Conservation (phyloP, 345 rosid species). For the Hibiscus syriacus region DNA sequence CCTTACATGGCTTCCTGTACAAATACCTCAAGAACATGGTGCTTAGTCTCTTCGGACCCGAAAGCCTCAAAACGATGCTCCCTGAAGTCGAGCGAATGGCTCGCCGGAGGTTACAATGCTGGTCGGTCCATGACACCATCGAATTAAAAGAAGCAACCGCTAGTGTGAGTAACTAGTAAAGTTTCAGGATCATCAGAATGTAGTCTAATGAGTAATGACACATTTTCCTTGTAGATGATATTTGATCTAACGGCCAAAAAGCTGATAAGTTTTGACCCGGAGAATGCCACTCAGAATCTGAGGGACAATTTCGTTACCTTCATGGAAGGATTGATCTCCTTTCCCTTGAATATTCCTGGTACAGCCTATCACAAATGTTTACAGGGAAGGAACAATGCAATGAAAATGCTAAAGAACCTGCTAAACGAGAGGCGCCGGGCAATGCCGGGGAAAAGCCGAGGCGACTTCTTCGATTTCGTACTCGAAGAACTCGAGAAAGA, state of each 20-base stretch:
- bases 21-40: slow-evolving; percentile 88
- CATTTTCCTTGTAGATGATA: slow-evolving; percentile 44
- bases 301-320: slow-evolving; percentile 79
- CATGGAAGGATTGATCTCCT: slow-evolving; percentile 84
- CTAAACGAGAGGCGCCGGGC: slow-evolving; percentile 64
- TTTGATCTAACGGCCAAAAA: slow-evolving; percentile 92
- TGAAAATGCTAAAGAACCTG: slow-evolving; percentile 68
- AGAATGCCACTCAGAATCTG: slow-evolving; percentile 60
- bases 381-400: slow-evolving; percentile 88
- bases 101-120: slow-evolving; percentile 33
- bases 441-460: slow-evolving; percentile 39
- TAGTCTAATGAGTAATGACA: slow-evolving; percentile 7
- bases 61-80: slow-evolving; percentile 71
- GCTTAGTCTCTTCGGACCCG: slow-evolving; percentile 73
- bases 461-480: slow-evolving; percentile 79
- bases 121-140: slow-evolving; percentile 50
- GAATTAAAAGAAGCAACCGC: slow-evolving; percentile 82
- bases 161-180: slow-evolving; percentile 35
- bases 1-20: slow-evolving; percentile 87
- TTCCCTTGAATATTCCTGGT: slow-evolving; percentile 86
- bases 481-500: slow-evolving; percentile 73
- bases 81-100: slow-evolving; percentile 63
- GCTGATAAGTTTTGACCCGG: slow-evolving; percentile 83
- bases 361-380: slow-evolving; percentile 93
- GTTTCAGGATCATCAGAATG: neutral